Evolutionary conservation across 352 stramenopile species (phyloP).

Genomic region (Phytopythium boreale): DNA sequence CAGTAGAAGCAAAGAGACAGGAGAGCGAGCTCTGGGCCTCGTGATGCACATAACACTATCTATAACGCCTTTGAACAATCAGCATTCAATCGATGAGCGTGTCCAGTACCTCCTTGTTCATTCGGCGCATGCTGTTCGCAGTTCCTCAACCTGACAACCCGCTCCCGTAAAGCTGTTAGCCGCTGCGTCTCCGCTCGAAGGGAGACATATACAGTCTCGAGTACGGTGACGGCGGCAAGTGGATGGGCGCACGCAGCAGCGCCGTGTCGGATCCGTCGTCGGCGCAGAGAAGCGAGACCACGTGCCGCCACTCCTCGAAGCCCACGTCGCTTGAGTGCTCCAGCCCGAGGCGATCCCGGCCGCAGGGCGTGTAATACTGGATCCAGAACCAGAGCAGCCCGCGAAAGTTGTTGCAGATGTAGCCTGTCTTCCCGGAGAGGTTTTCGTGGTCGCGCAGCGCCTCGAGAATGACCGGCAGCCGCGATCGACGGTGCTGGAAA

Average conservation of each 20-base stretch:
- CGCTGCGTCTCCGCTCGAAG: conserved; percentile 7
- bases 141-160: neutral
- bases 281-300: conserved; percentile 89
- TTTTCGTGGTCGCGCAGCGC: conserved; percentile 68
- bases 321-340: conserved; percentile 94
- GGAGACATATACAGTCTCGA: conserved; percentile 43
- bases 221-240: conserved; percentile 64
- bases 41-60: too few relatives aligned
- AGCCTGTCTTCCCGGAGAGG: conserved; percentile 55
- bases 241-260: conserved; percentile 55
- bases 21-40: too few relatives aligned
- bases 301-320: conserved; percentile 92
- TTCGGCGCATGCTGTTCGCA: neutral
- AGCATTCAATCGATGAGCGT: too few relatives aligned
- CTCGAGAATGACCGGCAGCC: conserved; percentile 69
- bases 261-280: conserved; percentile 90
- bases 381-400: conserved; percentile 95
- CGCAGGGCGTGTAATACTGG: conserved; percentile 94
- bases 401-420: conserved; percentile 90
- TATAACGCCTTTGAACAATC: too few relatives aligned
- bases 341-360: conserved; percentile 90
- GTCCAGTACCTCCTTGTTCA: neutral
- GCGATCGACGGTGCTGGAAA: conserved; percentile 88
- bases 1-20: neutral
- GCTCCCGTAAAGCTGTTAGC: neutral